Evolutionary conservation across 2,329 filamentous ascomycete genomes (phyloP), one percentile per base, ranked within the genome.

Genomic region (Diaporthe vaccinii): DNA sequence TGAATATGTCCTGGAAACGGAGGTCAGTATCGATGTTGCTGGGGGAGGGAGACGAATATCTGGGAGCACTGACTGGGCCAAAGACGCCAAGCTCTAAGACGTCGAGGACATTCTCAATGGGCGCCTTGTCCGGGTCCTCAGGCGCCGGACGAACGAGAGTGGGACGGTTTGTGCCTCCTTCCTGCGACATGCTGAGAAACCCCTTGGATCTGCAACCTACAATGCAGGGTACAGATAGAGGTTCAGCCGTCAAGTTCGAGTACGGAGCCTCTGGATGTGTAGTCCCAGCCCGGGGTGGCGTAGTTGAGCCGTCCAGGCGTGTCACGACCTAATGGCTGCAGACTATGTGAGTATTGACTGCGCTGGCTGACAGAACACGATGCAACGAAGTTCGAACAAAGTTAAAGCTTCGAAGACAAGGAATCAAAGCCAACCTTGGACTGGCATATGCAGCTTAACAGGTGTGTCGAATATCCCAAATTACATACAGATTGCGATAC

Each of bases 91-190:
- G 88, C 78, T 95, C 93, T 4, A 94, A 97, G 79, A 98, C 88
- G 81, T 98, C 95, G 73, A 98, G 90, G 67, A 94, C 93, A 84
- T 97, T 96, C 86, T 98, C 96, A 77, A 98, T 97, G 20, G 91
- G 89, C 36, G 95, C 92, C 84, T 94, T 94, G 81, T 89, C 89
- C 61, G 91, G 86, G 82, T 98, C 92, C 44, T 91, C 84, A 70
- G 93, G 92, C 78, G 94, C 95, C 69, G 95, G 93, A 80, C 91
- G 90, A 78, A 98, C 91, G 73, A 97, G 89, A 0, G 93, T 95
- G 41, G 82, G 77, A 75, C 82, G 80, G 53, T 81, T 71, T 14
- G 34, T 73, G 25, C 73, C 73, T 73, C 72, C 69, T 53, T 75
- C 69, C 41, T 59, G 28, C 77, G 20, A 28, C 73, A 75, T 76